A percentile compares a stretch with the other conserved stretches of the same genome.
Evolutionary conservation across 148 eudicot species (phyloP).

Genomic region (Silene conica): DNA sequence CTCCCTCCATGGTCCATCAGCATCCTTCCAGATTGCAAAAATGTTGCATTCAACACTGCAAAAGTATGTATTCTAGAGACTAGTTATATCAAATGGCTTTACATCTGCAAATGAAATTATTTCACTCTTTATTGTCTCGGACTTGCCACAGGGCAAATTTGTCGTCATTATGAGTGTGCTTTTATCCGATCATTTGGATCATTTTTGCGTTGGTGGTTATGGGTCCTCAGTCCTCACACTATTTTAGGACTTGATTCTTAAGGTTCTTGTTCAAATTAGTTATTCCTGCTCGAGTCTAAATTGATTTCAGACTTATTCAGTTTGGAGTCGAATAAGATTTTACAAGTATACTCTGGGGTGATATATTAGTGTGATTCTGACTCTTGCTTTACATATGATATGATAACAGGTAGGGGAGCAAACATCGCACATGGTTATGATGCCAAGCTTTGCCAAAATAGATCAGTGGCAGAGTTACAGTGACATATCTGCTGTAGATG

Average conservation of each 20-base stretch:
- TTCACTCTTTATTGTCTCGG: not conserved
- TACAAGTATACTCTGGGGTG: not conserved
- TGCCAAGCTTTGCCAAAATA: conserved; percentile 45
- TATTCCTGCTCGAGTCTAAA: too few relatives aligned
- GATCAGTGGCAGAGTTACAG: conserved; percentile 73
- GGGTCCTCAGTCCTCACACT: too few relatives aligned
- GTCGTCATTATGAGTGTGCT: too few relatives aligned
- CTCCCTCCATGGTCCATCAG: conserved; percentile 99
- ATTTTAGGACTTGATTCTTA: too few relatives aligned
- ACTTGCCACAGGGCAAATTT: not conserved
- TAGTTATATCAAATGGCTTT: not conserved
- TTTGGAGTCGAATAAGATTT: too few relatives aligned
- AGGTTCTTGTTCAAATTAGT: too few relatives aligned
- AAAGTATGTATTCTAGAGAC: conserved; percentile 42
- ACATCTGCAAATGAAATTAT: too few relatives aligned
- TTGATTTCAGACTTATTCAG: too few relatives aligned
- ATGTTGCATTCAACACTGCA: conserved; percentile 91
- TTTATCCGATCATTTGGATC: too few relatives aligned
- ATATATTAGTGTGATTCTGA: conserved; percentile 4
- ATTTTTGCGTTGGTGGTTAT: too few relatives aligned
- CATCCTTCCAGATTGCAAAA: conserved; percentile 91
- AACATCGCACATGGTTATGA: conserved; percentile 73
- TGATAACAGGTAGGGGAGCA: conserved; percentile 79
- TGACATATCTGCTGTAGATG: conserved; percentile 51
- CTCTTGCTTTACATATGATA: conserved; percentile 5